A percentile compares a stretch with the other conserved stretches of the same genome.
Conservation (phyloP, 768 basidiomycete species). For the Termitomyces sp. region DNA sequence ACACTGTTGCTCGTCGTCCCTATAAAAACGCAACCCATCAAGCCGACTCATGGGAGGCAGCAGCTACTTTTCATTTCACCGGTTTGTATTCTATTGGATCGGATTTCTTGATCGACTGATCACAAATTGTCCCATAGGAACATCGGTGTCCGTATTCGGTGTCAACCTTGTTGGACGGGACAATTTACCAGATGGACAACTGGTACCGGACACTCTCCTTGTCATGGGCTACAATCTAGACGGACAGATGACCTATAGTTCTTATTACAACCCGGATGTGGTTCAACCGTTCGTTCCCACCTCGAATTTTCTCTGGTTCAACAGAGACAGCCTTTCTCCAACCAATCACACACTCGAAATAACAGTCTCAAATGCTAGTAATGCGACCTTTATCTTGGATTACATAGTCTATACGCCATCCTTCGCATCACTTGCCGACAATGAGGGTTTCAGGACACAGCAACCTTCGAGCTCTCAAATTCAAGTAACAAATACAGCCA, state of each 20-base stretch:
- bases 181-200: too few species aligned
- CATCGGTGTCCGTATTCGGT: background rate
- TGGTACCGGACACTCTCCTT: too few species aligned
- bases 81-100: background rate
- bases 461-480: background rate
- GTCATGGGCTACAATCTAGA: too few species aligned
- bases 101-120: too few species aligned
- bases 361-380: background rate
- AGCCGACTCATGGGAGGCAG: background rate
- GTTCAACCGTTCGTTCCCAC: too few species aligned
- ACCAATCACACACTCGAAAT: background rate
- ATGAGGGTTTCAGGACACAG: background rate
- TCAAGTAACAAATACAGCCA: background rate
- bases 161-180: background rate
- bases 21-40: background rate
- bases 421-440: background rate
- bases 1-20: background rate
- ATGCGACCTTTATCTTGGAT: background rate
- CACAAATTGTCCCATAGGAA: background rate
- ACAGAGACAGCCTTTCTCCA: background rate
- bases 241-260: too few species aligned
- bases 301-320: background rate
- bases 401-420: background rate
- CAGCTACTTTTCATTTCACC: background rate
- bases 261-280: too few species aligned